Evolutionary conservation across 108 stramenopile species (phyloP).

Genomic region (Cylindrotheca fusiformis): DNA sequence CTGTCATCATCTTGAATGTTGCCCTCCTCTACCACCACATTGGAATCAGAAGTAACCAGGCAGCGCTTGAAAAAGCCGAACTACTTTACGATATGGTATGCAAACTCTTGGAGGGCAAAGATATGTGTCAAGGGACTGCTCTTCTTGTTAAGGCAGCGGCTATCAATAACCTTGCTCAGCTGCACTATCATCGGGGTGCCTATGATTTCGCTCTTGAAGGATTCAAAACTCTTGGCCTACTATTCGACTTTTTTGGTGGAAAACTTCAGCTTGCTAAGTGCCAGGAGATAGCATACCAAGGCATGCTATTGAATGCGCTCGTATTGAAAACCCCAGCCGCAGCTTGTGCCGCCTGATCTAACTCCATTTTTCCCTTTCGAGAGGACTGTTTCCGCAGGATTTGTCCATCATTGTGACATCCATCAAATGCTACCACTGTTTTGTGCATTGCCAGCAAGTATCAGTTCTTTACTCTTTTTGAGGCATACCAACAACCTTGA

Average conservation of each 20-base stretch:
- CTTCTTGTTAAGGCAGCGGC: conserved; percentile 16
- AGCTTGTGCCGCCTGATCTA: neutral
- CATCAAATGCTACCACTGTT: neutral
- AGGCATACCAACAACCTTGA: neutral
- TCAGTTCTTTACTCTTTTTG: neutral
- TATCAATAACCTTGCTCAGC: conserved; percentile 17
- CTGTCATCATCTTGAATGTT: conserved; percentile 19
- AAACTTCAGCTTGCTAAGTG: neutral
- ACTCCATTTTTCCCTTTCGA: too few relatives aligned
- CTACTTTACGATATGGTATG: conserved; percentile 12
- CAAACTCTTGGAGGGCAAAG: conserved; percentile 6
- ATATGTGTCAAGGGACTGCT: neutral
- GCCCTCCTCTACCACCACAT: conserved; percentile 15
- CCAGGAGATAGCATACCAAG: neutral
- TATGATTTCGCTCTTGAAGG: conserved; percentile 11
- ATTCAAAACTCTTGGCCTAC: neutral
- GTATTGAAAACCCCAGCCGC: neutral
- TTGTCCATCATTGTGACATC: neutral
- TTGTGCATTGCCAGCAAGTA: neutral
- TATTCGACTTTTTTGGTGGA: neutral
- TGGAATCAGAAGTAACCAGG: neutral
- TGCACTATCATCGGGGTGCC: conserved; percentile 8
- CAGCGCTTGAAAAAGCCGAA: conserved; percentile 1
- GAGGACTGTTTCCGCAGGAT: too few relatives aligned
- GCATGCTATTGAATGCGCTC: neutral